Evolutionary conservation across 192 early-diverging fungal genomes (phyloP).

Genomic region (Phycomyces nitens): DNA sequence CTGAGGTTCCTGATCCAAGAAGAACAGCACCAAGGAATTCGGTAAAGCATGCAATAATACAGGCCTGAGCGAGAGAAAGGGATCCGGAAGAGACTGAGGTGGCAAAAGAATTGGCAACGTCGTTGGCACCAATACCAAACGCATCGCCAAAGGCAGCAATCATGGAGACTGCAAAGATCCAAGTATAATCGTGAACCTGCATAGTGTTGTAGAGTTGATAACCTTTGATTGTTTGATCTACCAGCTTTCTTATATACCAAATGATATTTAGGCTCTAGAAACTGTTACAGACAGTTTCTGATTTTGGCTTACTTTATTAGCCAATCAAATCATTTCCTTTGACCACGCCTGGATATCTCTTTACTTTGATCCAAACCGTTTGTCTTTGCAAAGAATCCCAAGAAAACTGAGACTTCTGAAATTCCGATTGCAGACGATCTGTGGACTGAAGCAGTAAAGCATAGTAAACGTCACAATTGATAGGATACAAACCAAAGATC

Average conservation of each 20-base stretch:
- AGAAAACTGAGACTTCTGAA: background rate
- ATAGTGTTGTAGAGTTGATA: slow-evolving; percentile 4
- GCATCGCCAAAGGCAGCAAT: slow-evolving; percentile 67
- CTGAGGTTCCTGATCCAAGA: slow-evolving; percentile 65
- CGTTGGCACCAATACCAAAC: slow-evolving; percentile 80
- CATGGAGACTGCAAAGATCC: slow-evolving; percentile 65
- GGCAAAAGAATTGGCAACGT: slow-evolving; percentile 87
- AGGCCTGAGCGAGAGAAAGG: slow-evolving; percentile 69
- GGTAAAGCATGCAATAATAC: slow-evolving; percentile 76
- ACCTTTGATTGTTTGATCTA: background rate
- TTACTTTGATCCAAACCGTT: no score
- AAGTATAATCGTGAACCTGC: slow-evolving; percentile 46
- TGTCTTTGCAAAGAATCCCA: background rate
- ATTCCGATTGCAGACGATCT: background rate
- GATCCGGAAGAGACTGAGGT: slow-evolving; percentile 82
- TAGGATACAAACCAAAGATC: no score
- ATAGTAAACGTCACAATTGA: no score
- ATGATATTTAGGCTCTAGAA: background rate
- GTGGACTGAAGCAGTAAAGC: no score
- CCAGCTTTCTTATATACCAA: no score
- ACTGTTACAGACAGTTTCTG: background rate
- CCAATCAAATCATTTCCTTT: slow-evolving; percentile 3
- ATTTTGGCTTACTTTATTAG: background rate
- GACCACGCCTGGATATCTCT: background rate
- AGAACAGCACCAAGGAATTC: slow-evolving; percentile 79